These are phyloP conservation scores for Diphasiastrum complanatum DNA, from an alignment of 83 land plant genomes.

Conservation along the genomic window DNA sequence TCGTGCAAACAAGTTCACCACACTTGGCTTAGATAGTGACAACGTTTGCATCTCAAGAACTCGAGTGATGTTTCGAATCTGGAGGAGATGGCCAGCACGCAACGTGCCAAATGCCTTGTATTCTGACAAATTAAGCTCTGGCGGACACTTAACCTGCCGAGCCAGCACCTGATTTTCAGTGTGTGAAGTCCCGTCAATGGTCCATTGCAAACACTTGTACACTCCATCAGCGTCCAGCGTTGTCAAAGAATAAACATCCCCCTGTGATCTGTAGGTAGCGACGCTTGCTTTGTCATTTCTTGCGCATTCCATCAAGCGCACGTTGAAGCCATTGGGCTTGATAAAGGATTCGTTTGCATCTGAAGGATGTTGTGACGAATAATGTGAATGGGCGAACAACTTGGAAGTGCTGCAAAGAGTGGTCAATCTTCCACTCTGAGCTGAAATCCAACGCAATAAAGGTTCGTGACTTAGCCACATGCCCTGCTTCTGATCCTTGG, in stretches of 20 bases:
- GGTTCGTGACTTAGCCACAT: slow-evolving; percentile 10
- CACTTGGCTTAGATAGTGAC: slow-evolving; percentile 15
- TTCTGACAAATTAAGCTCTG: slow-evolving; percentile 10
- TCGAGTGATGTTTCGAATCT: slow-evolving; percentile 10
- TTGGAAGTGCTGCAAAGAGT: slow-evolving; percentile 13
- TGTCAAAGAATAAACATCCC: background rate
- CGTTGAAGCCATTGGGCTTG: slow-evolving; percentile 17
- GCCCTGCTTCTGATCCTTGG: slow-evolving; percentile 1
- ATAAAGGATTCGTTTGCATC: background rate
- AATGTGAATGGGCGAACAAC: background rate
- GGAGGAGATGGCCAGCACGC: slow-evolving; percentile 12
- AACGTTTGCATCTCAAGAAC: slow-evolving; percentile 11
- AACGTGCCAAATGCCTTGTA: slow-evolving; percentile 9
- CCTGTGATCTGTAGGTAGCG: background rate
- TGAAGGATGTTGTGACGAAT: background rate
- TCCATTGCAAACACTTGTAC: slow-evolving; percentile 15
- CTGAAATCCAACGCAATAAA: slow-evolving; percentile 3
- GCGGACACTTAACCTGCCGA: slow-evolving; percentile 2
- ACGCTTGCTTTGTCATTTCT: background rate
- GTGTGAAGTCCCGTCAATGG: slow-evolving; percentile 12
- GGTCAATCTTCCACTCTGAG: background rate
- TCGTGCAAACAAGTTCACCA: slow-evolving; percentile 10
- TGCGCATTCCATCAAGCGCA: background rate
- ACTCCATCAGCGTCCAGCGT: slow-evolving; percentile 3
- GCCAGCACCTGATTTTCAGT: slow-evolving; percentile 13